These are phyloP conservation scores for Chaetomium sp. DNA, from an alignment of 2,329 filamentous ascomycete species.

Conservation along the genomic window DNA sequence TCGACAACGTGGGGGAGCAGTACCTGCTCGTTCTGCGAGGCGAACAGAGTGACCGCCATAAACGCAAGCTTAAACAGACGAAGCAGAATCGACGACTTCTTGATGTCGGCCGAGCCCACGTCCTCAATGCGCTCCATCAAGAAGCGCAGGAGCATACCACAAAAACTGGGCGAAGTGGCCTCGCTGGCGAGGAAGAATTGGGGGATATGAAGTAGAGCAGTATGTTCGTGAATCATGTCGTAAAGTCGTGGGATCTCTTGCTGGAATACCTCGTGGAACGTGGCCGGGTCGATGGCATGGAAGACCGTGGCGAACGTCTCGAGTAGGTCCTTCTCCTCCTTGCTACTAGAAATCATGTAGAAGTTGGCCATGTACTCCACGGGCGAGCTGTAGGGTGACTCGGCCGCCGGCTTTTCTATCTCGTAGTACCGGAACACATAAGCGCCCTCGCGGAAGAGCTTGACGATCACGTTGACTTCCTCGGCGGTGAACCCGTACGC, in stretches of 20 bases:
- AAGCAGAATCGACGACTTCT: constrained; percentile 86
- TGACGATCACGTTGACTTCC: constrained; percentile 92
- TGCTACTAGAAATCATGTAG: constrained; percentile 87
- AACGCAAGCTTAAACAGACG: constrained; percentile 97
- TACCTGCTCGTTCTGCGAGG: constrained; percentile 89
- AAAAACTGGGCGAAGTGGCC: constrained; percentile 94
- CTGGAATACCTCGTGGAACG: constrained; percentile 97
- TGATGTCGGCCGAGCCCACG: constrained; percentile 84
- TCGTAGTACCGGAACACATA: constrained; percentile 97
- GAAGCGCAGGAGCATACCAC: constrained; percentile 95
- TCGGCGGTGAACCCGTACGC: constrained; percentile 96
- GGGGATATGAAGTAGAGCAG: constrained; percentile 85
- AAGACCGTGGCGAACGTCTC: constrained; percentile 98
- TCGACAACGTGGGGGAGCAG: constrained; percentile 92
- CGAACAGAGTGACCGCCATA: constrained; percentile 98
- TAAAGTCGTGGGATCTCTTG: constrained; percentile 95
- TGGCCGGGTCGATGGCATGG: constrained; percentile 95
- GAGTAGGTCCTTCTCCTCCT: constrained; percentile 94
- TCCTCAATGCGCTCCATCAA: constrained; percentile 95
- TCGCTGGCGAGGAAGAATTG: constrained; percentile 99
- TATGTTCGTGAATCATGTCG: constrained; percentile 96
- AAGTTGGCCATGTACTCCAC: constrained; percentile 92
- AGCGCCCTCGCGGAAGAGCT: constrained; percentile 92
- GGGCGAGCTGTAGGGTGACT: constrained; percentile 70
- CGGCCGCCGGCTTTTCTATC: constrained; percentile 68